Base-by-base conservation (phyloP, 768 basidiomycete species). In the Pleurotus ostreatus region DNA sequence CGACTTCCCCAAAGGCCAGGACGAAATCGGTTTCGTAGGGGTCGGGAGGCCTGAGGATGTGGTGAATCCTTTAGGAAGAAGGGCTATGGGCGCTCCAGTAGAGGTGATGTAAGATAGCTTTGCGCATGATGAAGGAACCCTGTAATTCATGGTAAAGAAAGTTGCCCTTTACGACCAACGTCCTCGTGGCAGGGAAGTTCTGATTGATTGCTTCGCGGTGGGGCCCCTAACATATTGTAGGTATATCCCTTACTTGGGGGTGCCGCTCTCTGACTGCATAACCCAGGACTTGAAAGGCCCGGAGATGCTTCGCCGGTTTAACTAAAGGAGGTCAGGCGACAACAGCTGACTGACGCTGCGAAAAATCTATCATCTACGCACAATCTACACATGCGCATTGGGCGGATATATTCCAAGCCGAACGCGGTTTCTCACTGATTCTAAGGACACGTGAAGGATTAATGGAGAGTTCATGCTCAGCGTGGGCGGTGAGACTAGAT, bases 1-100 rank as follows among this genome's bases (percentile, higher is more conserved):
- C 3, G 91, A 93, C 65, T 92, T 87, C 70, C 83, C 80, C 0
- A 68, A 76, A 57, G 74, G 78, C 22, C 58, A 67, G 6, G 67
- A 65, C 3, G 77, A 78, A 45, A 69, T 67, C 3, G 61, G 61
- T 4, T 74, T 73, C 46, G 58, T 70, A 23, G 77, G 77, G 4
- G 59, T 74, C 34, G 79, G 60, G 11, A 62, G 37, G n/a, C 63
- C 66, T 1, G 66, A 63, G 12, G 78, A 79, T 55, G 63, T 80
- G 26, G 55, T 65, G 40, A 67, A 65, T 38, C 63, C 71, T 3
- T 57, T 65, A 15, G 78, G 75, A 26, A 68, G 65, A 48, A 66
- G 66, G 46, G 78, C 77, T 3, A 77, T 78, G 75, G 78, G 75
- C 3, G 61, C 77, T 12, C 62, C 66, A 2, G 64, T 71, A 49